These are phyloP conservation scores for Setaria italica DNA, from an alignment of 202 grass and related monocot species.

Conservation along the genomic window DNA sequence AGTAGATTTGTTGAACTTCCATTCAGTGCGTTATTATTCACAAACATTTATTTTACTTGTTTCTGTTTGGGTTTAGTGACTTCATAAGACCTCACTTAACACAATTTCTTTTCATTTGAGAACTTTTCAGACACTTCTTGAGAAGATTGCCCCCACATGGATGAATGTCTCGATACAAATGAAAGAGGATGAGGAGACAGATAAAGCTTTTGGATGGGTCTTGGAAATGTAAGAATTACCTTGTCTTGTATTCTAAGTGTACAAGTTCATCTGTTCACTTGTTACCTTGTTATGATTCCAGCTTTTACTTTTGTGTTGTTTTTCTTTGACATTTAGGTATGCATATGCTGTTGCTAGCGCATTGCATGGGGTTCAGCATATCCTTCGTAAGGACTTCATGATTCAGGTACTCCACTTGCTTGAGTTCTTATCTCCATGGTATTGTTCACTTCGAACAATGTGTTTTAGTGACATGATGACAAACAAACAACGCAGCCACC, in stretches of 20 bases:
- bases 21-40: constrained; percentile 7
- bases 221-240: constrained; percentile 81
- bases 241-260: constrained; percentile 28
- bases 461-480: constrained; percentile 35
- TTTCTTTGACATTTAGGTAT: constrained; percentile 70
- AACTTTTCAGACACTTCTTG: constrained; percentile 63
- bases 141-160: constrained; percentile 99
- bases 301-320: constrained; percentile 9
- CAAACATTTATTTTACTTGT: constrained; percentile 13
- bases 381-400: constrained; percentile 98
- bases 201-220: constrained; percentile 95
- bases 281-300: constrained; percentile 34
- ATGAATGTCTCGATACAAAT: constrained; percentile 96
- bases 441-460: not conserved
- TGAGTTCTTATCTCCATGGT: not conserved
- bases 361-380: constrained; percentile 95
- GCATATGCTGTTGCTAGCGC: constrained; percentile 96
- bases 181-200: constrained; percentile 93
- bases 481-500: constrained; percentile 71
- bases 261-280: constrained; percentile 35
- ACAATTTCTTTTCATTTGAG: constrained; percentile 6
- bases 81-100: constrained; percentile 28
- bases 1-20: constrained; percentile 18
- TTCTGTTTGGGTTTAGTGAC: constrained; percentile 23
- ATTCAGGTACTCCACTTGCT: constrained; percentile 68